Conservation (phyloP, 495 filamentous ascomycete genomes). For the Talaromyces wortmannii region DNA sequence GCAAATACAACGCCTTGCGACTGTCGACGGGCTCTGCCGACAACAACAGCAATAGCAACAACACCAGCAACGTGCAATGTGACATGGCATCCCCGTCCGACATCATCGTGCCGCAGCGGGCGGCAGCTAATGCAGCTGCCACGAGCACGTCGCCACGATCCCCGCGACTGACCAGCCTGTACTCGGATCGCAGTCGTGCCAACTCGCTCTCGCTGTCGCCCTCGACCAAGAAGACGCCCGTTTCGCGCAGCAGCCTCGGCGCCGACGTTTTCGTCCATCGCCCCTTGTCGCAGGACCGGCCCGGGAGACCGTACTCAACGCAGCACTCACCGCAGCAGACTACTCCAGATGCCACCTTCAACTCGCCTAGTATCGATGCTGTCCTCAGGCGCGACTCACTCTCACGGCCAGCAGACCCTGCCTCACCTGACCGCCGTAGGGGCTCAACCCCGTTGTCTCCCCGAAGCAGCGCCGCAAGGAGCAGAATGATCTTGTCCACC, state of each 20-base stretch:
- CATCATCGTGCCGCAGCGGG: background rate
- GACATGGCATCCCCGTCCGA: background rate
- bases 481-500: background rate
- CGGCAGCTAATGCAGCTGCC: background rate
- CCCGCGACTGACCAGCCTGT: background rate
- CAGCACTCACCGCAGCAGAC: constrained; percentile 1
- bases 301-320: background rate
- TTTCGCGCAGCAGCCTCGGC: constrained; percentile 33
- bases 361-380: constrained; percentile 6
- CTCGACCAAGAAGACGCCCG: constrained; percentile 21
- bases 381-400: constrained; percentile 6
- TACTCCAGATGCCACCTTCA: background rate
- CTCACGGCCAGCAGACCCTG: constrained; percentile 1
- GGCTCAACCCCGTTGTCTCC: constrained; percentile 5
- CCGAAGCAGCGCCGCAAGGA: constrained; percentile 1
- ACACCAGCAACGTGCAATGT: background rate
- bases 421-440: background rate
- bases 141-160: background rate
- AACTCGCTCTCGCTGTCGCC: background rate
- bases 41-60: background rate
- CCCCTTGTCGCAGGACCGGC: constrained; percentile 1
- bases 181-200: background rate
- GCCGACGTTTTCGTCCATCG: constrained; percentile 14
- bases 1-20: constrained; percentile 7
- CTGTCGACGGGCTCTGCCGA: constrained; percentile 3